A percentile compares a stretch with the other conserved stretches of the same genome.
Conservation (phyloP, 495 filamentous ascomycete species). For the Rostrohypoxylon terebratum region DNA sequence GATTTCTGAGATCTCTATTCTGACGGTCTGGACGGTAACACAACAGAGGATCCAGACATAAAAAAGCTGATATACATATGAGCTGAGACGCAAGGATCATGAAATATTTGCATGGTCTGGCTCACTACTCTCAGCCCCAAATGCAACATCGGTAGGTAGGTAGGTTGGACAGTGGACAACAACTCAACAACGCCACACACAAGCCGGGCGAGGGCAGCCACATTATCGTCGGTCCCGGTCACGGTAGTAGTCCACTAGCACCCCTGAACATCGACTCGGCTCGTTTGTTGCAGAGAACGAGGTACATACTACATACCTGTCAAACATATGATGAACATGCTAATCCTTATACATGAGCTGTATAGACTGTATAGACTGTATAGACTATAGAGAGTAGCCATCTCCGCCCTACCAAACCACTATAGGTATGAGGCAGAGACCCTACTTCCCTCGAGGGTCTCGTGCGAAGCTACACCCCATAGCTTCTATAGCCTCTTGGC, state of each 20-base stretch:
- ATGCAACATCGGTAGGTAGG: slow-evolving; percentile 20
- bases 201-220: neutral
- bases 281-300: slow-evolving; percentile 19
- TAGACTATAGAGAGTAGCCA: neutral
- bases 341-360: slow-evolving; percentile 18
- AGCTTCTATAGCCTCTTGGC: slow-evolving; percentile 48
- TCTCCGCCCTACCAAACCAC: slow-evolving; percentile 32
- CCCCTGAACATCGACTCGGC: slow-evolving; percentile 23
- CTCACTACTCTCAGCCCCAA: slow-evolving; percentile 34
- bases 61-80: slow-evolving; percentile 13
- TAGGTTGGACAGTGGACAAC: no score
- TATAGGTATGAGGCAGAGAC: slow-evolving; percentile 21
- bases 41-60: neutral
- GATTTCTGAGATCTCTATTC: neutral
- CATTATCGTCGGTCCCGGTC: neutral
- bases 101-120: slow-evolving; percentile 25
- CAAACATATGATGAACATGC: slow-evolving; percentile 14
- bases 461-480: slow-evolving; percentile 40
- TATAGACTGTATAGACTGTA: no score
- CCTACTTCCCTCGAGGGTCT: slow-evolving; percentile 18
- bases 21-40: neutral
- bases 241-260: slow-evolving; percentile 1
- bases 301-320: slow-evolving; percentile 9
- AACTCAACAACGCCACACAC: slow-evolving; percentile 14
- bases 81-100: slow-evolving; percentile 5